These are phyloP conservation scores for Candida ficus DNA, from an alignment of 805 yeast genomes.

Conservation along the genomic window DNA sequence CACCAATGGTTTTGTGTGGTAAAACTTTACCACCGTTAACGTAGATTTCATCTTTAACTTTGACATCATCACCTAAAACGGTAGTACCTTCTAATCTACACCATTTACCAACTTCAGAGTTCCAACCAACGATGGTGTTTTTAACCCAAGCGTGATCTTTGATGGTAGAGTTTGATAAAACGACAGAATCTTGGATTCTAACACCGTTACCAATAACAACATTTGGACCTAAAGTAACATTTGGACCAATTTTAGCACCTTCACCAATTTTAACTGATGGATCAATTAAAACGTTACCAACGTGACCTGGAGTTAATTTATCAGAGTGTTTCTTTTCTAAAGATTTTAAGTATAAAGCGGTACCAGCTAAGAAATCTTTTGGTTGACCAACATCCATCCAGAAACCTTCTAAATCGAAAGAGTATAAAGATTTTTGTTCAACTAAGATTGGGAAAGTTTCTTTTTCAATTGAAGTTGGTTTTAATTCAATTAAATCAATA, in stretches of 20 bases:
- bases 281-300: slow-evolving; percentile 86
- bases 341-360: slow-evolving; percentile 85
- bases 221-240: slow-evolving; percentile 96
- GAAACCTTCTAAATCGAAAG: slow-evolving; percentile 97
- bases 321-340: slow-evolving; percentile 75
- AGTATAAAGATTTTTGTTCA: slow-evolving; percentile 80
- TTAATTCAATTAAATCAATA: slow-evolving; percentile 92
- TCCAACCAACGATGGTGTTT: slow-evolving; percentile 98
- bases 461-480: slow-evolving; percentile 99
- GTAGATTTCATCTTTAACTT: slow-evolving; percentile 96
- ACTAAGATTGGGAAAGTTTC: slow-evolving; percentile 98
- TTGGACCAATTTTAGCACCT: slow-evolving; percentile 95
- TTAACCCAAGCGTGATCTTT: slow-evolving; percentile 98
- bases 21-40: slow-evolving; percentile 99
- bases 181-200: slow-evolving; percentile 92
- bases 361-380: slow-evolving; percentile 97
- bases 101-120: slow-evolving; percentile 97
- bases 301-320: slow-evolving; percentile 63
- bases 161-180: slow-evolving; percentile 83
- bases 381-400: slow-evolving; percentile 99
- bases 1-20: slow-evolving; percentile 96
- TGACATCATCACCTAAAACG: slow-evolving; percentile 98
- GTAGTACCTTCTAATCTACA: slow-evolving; percentile 97
- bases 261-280: slow-evolving; percentile 92
- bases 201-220: slow-evolving; percentile 97